These are phyloP conservation scores for Aspergillus proliferans DNA, from an alignment of 2,329 filamentous ascomycete species.

Conservation along the genomic window DNA sequence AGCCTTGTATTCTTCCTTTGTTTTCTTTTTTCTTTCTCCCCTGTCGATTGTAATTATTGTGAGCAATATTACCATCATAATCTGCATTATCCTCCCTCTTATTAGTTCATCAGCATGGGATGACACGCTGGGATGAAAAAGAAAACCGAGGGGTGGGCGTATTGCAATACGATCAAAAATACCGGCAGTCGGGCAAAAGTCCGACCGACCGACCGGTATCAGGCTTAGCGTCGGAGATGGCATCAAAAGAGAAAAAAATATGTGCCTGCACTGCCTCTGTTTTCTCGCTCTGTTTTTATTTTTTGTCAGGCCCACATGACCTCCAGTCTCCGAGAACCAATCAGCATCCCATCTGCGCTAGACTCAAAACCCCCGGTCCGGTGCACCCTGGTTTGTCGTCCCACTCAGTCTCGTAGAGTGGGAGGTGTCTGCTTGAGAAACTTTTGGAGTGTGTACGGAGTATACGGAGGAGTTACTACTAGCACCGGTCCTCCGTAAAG, in stretches of 20 bases:
- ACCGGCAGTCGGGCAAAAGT: neutral
- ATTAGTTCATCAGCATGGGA: neutral
- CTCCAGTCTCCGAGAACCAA: neutral
- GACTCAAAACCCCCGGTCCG: neutral
- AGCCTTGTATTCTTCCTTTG: neutral
- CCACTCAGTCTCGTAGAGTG: neutral
- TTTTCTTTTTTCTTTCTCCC: neutral
- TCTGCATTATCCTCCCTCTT: neutral
- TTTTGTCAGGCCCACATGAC: neutral
- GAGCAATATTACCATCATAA: too few relatives aligned
- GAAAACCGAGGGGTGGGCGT: neutral
- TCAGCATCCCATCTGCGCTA: neutral
- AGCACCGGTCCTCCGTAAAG: too few relatives aligned
- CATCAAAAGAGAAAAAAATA: too few relatives aligned
- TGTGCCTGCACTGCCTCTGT: neutral
- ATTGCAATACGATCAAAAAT: neutral
- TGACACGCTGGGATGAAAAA: neutral
- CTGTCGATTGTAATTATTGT: too few relatives aligned
- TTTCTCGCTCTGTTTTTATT: neutral
- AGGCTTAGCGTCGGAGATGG: neutral
- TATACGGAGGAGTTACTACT: too few relatives aligned
- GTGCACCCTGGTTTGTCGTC: neutral
- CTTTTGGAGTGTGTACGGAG: too few relatives aligned
- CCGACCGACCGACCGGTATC: neutral
- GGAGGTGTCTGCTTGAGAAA: too few relatives aligned